Percentiles rank a stretch among this genome's conserved stretches.
phyloP scores from a whole-genome alignment of 768 basidiomycete species.

The Tylopilus plumbeoviolaceoides region DNA sequence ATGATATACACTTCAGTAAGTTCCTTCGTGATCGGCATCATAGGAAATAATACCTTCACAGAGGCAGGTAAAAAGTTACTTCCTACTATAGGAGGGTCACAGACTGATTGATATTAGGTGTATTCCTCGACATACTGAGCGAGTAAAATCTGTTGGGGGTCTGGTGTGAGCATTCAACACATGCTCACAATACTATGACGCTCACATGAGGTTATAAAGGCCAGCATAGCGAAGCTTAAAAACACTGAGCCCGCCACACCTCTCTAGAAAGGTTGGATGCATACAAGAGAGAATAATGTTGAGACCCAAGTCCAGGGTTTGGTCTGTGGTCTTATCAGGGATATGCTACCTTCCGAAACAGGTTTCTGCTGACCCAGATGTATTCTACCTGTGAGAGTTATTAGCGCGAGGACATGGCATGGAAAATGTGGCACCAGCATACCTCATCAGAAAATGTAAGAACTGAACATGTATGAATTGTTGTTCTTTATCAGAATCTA shows the following conservation, averaged over 20 bases:
- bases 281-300: neutral
- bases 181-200: neutral
- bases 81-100: neutral
- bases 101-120: neutral
- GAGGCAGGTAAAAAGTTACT: constrained; percentile 8
- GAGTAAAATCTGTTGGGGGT: neutral
- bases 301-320: neutral
- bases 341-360: neutral
- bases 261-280: neutral
- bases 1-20: neutral
- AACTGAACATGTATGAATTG: too few species aligned
- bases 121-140: neutral
- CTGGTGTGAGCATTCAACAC: neutral
- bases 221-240: constrained; percentile 8
- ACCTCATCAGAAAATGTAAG: too few species aligned
- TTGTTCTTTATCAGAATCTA: too few species aligned
- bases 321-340: neutral
- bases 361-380: too few species aligned
- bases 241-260: neutral
- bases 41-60: neutral
- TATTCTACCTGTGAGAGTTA: too few species aligned
- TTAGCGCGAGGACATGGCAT: too few species aligned
- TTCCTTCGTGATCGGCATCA: too few species aligned
- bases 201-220: neutral
- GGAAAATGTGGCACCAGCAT: too few species aligned